Percentiles rank a stretch among this genome's conserved stretches.
These are phyloP conservation scores for Paraphoma sp. DNA, from an alignment of 2,329 filamentous ascomycete genomes.

Conservation along the genomic window DNA sequence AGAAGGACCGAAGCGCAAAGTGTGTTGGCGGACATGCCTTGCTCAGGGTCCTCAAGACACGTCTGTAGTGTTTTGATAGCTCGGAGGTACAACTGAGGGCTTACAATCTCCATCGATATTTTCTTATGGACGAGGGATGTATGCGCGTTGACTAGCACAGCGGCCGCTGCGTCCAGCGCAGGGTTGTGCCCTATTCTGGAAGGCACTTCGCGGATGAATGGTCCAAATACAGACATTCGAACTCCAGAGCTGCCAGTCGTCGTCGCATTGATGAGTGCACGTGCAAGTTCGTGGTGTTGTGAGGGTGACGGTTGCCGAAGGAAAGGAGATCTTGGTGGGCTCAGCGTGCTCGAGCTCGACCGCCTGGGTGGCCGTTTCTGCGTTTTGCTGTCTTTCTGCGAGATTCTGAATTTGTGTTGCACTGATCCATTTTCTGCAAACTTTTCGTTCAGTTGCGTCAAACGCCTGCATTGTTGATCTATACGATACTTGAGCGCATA, in stretches of 20 bases:
- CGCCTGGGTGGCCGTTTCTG: conserved; percentile 11
- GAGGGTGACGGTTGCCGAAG: conserved; percentile 32
- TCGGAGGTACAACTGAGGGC: conserved; percentile 35
- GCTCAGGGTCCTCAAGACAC: conserved; percentile 33
- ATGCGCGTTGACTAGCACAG: conserved; percentile 38
- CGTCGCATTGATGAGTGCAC: conserved; percentile 33
- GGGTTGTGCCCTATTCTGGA: conserved; percentile 38
- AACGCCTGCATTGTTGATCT: conserved; percentile 19
- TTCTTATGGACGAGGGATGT: conserved; percentile 33
- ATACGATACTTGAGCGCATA: conserved; percentile 1
- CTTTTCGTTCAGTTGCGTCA: conserved; percentile 35
- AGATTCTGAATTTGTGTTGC: conserved; percentile 37
- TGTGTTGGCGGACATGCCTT: conserved; percentile 42
- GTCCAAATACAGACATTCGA: conserved; percentile 39
- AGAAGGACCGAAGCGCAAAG: conserved; percentile 43
- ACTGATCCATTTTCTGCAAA: conserved; percentile 35
- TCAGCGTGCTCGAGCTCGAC: conserved; percentile 18
- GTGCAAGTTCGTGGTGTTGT: conserved; percentile 34
- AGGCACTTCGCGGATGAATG: conserved; percentile 40
- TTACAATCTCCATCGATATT: conserved; percentile 28
- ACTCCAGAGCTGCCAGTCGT: conserved; percentile 36
- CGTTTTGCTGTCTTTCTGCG: conserved; percentile 6
- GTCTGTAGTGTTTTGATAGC: conserved; percentile 38
- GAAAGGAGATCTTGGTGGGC: conserved; percentile 22
- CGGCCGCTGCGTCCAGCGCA: conserved; percentile 40